These are phyloP conservation scores for Neurospora tetrasperma DNA, from an alignment of 495 filamentous ascomycete genomes.

Conservation along the genomic window DNA sequence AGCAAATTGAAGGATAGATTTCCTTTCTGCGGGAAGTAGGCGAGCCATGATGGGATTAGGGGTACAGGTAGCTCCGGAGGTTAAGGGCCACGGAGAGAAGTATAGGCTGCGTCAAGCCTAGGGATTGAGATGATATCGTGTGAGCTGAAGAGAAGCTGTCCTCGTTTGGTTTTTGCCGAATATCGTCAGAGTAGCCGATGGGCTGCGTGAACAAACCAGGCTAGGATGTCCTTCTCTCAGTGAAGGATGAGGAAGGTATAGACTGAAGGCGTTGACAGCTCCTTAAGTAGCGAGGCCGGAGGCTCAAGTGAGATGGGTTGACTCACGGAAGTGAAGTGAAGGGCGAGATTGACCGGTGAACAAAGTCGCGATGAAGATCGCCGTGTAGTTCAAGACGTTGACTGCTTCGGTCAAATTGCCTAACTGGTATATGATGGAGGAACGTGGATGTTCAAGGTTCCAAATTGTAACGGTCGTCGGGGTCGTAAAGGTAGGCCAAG, in stretches of 20 bases:
- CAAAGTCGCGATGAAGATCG: not conserved
- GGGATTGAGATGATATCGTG: not conserved
- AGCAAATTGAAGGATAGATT: slow-evolving; percentile 9
- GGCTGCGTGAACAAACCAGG: not conserved
- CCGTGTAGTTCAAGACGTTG: not conserved
- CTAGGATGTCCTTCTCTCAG: not conserved
- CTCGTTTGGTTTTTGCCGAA: not conserved
- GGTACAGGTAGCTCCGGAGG: not conserved
- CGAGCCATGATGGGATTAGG: slow-evolving; percentile 7
- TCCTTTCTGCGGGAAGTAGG: not conserved
- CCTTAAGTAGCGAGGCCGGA: not conserved
- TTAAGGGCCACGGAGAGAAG: not conserved
- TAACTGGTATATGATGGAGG: not conserved
- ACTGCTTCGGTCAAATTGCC: not conserved
- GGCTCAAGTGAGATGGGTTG: not conserved
- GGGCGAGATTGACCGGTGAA: not conserved
- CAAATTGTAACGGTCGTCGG: not conserved
- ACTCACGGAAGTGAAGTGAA: not conserved
- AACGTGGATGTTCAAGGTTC: not conserved
- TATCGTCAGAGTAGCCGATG: not conserved
- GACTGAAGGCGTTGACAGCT: not conserved
- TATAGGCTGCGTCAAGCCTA: not conserved
- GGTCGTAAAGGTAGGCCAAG: not conserved
- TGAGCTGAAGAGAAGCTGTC: not conserved
- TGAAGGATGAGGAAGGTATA: not conserved